These are phyloP conservation scores for Gliomastix tumulicola DNA, from an alignment of 2,329 filamentous ascomycete genomes.

Conservation along the genomic window DNA sequence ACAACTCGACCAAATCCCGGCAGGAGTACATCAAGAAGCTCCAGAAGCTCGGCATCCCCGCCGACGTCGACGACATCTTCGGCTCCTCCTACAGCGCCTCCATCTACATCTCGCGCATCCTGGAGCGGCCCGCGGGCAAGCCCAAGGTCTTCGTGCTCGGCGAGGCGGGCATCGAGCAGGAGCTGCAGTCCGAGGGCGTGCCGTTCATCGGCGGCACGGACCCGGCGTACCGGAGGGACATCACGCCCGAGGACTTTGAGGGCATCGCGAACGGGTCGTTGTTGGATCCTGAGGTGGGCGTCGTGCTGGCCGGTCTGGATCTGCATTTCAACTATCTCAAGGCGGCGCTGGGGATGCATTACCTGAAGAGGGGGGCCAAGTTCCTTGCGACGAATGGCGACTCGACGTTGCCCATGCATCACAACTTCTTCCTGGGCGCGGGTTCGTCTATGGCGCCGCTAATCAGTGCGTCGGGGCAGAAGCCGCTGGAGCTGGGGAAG, in stretches of 20 bases:
- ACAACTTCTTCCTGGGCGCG: conserved; percentile 84
- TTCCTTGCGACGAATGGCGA: conserved; percentile 95
- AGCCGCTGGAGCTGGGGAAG: conserved; percentile 80
- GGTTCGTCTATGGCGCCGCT: conserved; percentile 76
- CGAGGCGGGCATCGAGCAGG: conserved; percentile 84
- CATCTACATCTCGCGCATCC: conserved; percentile 91
- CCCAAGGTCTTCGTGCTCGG: conserved; percentile 94
- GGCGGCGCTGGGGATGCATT: conserved; percentile 76
- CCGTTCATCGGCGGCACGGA: conserved; percentile 84
- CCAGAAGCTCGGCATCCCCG: conserved; percentile 70
- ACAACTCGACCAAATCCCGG: conserved; percentile 97
- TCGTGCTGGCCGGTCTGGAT: conserved; percentile 85
- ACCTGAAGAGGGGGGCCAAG: conserved; percentile 71
- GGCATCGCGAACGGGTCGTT: conserved; percentile 67
- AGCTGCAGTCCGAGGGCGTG: conserved; percentile 73
- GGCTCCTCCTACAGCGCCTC: conserved; percentile 91
- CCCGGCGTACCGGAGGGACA: conserved; percentile 66
- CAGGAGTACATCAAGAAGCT: conserved; percentile 91
- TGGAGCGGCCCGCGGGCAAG: conserved; percentile 69
- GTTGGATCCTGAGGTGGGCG: conserved; percentile 81
- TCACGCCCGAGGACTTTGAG: conserved; percentile 73
- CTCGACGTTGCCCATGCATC: conserved; percentile 76
- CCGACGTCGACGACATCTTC: conserved; percentile 83
- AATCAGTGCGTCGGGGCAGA: conserved; percentile 59
- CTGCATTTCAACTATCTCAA: conserved; percentile 97